phyloP scores from a whole-genome alignment of 2,329 filamentous ascomycete species.

The Talaromyces sp. region DNA sequence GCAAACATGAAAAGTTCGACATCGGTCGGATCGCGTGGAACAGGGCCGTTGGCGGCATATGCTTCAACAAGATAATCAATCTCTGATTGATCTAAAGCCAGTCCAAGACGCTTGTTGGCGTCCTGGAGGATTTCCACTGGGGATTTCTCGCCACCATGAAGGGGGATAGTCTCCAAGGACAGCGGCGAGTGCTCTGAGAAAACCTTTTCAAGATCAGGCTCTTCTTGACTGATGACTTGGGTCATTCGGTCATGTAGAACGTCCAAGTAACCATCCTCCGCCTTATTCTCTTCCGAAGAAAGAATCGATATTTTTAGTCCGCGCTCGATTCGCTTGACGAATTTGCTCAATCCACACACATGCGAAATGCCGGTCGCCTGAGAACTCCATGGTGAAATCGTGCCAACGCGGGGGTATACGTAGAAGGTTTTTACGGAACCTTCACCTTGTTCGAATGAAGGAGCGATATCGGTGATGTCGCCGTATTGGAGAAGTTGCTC shows the following conservation, averaged over 20 bases:
- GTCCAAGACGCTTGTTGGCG: slow-evolving; percentile 77
- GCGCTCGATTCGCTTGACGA: slow-evolving; percentile 76
- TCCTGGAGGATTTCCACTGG: slow-evolving; percentile 70
- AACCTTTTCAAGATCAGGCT: slow-evolving; percentile 68
- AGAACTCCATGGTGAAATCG: slow-evolving; percentile 93
- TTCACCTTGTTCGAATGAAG: slow-evolving; percentile 42
- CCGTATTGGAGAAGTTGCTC: slow-evolving; percentile 59
- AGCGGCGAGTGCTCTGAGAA: slow-evolving; percentile 66
- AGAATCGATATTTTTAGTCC: slow-evolving; percentile 69
- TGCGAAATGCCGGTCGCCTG: slow-evolving; percentile 91
- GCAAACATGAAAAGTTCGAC: slow-evolving; percentile 99
- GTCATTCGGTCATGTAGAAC: slow-evolving; percentile 93
- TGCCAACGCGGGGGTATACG: slow-evolving; percentile 72
- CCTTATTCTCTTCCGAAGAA: slow-evolving; percentile 52
- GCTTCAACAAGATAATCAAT: slow-evolving; percentile 91
- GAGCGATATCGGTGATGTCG: slow-evolving; percentile 46
- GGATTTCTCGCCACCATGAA: slow-evolving; percentile 60
- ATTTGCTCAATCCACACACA: slow-evolving; percentile 73
- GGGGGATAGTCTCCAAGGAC: slow-evolving; percentile 69
- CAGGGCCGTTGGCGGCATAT: slow-evolving; percentile 59
- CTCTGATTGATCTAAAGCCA: slow-evolving; percentile 82
- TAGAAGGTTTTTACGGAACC: slow-evolving; percentile 58
- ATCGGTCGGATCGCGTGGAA: slow-evolving; percentile 66
- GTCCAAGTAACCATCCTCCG: slow-evolving; percentile 56
- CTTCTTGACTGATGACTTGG: slow-evolving; percentile 64